phyloP scores from a whole-genome alignment of 2,329 filamentous ascomycete species.

The Pseudohalonectria lignicola region DNA sequence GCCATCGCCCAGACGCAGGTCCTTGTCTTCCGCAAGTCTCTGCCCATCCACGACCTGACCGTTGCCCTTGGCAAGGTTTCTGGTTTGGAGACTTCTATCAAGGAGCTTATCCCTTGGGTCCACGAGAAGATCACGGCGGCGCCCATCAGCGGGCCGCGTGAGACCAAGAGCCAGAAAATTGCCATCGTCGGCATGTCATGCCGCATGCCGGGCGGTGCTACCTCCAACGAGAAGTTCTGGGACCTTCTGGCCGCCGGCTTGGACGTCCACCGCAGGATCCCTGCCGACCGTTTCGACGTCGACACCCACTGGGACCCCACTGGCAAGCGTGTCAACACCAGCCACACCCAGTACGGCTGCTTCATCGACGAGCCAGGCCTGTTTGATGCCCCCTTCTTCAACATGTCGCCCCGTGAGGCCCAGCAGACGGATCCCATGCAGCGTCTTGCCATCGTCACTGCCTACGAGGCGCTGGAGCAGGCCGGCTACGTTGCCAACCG shows the following conservation, averaged over 20 bases:
- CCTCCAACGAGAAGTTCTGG: slow-evolving; percentile 53
- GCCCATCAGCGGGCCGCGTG: neutral
- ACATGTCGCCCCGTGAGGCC: slow-evolving; percentile 72
- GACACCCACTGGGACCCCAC: slow-evolving; percentile 56
- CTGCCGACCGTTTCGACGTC: slow-evolving; percentile 55
- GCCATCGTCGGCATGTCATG: slow-evolving; percentile 60
- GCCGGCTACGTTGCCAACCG: slow-evolving; percentile 58
- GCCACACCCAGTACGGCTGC: slow-evolving; percentile 56
- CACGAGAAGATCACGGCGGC: neutral
- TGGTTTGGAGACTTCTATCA: neutral
- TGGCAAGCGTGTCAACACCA: slow-evolving; percentile 58
- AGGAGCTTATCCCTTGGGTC: neutral
- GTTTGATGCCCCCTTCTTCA: slow-evolving; percentile 73
- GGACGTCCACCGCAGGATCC: slow-evolving; percentile 54
- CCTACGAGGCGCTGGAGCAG: slow-evolving; percentile 73
- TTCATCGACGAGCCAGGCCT: slow-evolving; percentile 59
- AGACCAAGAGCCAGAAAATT: slow-evolving; percentile 20
- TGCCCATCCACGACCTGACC: neutral
- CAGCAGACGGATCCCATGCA: slow-evolving; percentile 68
- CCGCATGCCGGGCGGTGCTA: slow-evolving; percentile 44
- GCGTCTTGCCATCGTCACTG: slow-evolving; percentile 59
- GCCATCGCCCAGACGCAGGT: neutral
- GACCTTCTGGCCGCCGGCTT: slow-evolving; percentile 55
- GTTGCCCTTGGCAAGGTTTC: neutral
- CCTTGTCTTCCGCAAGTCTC: neutral